A percentile compares a stretch with the other conserved stretches of the same genome.
phyloP scores from a whole-genome alignment of 495 filamentous ascomycete genomes.

The Hypoxylon rickii region DNA sequence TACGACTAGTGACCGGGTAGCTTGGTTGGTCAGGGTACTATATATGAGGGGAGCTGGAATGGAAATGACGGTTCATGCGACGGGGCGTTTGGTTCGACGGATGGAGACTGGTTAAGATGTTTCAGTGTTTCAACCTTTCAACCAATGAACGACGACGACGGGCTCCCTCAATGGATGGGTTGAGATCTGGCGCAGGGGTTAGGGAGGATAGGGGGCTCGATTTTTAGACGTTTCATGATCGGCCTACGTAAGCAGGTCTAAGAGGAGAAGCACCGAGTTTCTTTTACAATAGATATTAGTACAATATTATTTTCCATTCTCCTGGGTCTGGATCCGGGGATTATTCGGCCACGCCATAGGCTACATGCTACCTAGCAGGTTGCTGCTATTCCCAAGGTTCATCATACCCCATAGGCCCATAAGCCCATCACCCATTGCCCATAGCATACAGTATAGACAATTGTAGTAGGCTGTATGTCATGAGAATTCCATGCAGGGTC shows the following conservation, averaged over 20 bases:
- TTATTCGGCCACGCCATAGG: conserved; percentile 3
- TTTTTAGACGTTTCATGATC: conserved; percentile 31
- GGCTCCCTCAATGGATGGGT: conserved; percentile 32
- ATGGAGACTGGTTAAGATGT: too few relatives aligned
- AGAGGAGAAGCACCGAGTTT: conserved; percentile 11
- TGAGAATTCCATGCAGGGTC: neutral
- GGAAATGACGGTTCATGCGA: conserved; percentile 33
- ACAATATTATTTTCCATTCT: conserved; percentile 1
- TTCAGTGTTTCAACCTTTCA: conserved; percentile 26
- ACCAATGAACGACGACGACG: conserved; percentile 13
- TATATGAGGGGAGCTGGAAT: conserved; percentile 13
- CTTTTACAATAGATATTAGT: neutral
- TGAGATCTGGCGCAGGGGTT: conserved; percentile 28
- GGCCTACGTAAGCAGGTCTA: conserved; percentile 17
- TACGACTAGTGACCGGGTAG: too few relatives aligned
- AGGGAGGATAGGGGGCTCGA: conserved; percentile 7
- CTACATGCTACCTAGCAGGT: conserved; percentile 4
- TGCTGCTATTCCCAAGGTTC: too few relatives aligned
- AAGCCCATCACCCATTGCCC: too few relatives aligned
- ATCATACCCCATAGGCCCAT: too few relatives aligned
- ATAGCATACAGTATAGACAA: too few relatives aligned
- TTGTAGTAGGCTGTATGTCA: too few relatives aligned
- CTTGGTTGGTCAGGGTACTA: too few relatives aligned
- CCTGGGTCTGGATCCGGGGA: conserved; percentile 6
- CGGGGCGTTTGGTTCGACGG: too few relatives aligned